Conservation (phyloP, 768 basidiomycete genomes). For the Boletus vermiculosoides region DNA sequence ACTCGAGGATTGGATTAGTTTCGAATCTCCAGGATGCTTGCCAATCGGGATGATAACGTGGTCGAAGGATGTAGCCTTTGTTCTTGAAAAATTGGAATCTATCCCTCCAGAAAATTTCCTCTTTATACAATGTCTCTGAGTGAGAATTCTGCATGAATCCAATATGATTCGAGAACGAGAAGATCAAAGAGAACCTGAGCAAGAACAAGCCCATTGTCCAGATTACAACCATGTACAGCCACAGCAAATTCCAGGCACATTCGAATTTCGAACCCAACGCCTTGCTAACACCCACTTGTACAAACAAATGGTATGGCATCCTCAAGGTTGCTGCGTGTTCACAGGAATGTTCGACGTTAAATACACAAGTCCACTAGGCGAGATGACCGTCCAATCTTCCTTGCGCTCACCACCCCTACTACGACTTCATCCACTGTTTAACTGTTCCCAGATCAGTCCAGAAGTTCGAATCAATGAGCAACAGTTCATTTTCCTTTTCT, state of each 20-base stretch:
- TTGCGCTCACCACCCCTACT: background rate
- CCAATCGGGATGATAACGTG: slow-evolving; percentile 29
- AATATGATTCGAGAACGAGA: no score
- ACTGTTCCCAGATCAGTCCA: no score
- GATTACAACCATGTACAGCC: no score
- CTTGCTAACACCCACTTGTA: no score
- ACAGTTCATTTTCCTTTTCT: background rate
- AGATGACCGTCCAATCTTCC: background rate
- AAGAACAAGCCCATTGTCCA: no score
- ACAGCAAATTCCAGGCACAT: no score
- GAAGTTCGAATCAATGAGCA: background rate
- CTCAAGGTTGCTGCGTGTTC: background rate
- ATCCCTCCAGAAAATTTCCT: slow-evolving; percentile 22
- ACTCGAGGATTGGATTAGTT: background rate
- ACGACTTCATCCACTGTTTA: no score
- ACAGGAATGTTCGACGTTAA: background rate
- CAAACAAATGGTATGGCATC: background rate
- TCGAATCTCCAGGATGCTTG: slow-evolving; percentile 26
- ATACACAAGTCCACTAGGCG: background rate
- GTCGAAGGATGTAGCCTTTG: slow-evolving; percentile 28
- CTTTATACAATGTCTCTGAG: background rate
- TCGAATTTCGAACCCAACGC: no score
- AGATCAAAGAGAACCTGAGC: no score
- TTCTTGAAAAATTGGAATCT: slow-evolving; percentile 13
- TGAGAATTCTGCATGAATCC: background rate